A percentile compares a stretch with the other conserved stretches of the same genome.
Conservation (phyloP, 2,329 filamentous ascomycete species). For the Cytospora chrysosperma region DNA sequence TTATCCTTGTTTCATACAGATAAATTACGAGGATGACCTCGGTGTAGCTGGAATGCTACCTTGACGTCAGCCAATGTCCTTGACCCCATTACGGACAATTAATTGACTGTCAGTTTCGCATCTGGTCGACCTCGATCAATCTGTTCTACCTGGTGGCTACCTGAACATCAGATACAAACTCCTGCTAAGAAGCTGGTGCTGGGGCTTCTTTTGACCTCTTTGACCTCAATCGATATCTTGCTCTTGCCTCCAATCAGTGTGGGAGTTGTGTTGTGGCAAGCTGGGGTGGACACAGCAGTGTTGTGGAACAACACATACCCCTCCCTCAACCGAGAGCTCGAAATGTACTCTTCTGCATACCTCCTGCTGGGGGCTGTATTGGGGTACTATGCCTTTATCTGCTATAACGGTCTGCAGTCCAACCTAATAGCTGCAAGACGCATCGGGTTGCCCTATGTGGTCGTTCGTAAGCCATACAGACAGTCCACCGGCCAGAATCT, state of each 20-base stretch:
- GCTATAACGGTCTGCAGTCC: conserved; percentile 36
- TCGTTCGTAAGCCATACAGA: conserved; percentile 47
- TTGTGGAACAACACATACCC: background rate
- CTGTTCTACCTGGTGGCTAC: background rate
- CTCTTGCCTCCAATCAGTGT: too few relatives aligned
- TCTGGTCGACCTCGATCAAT: background rate
- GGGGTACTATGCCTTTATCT: conserved; percentile 35
- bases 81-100: background rate
- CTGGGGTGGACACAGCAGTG: too few relatives aligned
- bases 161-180: background rate
- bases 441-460: conserved; percentile 51
- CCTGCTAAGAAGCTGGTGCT: background rate
- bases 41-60: background rate
- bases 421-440: conserved; percentile 52
- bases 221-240: background rate
- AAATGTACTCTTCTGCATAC: conserved; percentile 39
- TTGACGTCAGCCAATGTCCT: background rate
- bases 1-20: too few relatives aligned
- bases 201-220: background rate
- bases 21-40: too few relatives aligned
- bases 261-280: too few relatives aligned
- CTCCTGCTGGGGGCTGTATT: conserved; percentile 36
- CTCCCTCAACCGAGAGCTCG: background rate
- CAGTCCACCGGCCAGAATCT: background rate
- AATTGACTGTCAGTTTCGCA: too few relatives aligned